Base-by-base conservation (phyloP, 2,329 filamentous ascomycete species). In the Penicillium sp. region DNA sequence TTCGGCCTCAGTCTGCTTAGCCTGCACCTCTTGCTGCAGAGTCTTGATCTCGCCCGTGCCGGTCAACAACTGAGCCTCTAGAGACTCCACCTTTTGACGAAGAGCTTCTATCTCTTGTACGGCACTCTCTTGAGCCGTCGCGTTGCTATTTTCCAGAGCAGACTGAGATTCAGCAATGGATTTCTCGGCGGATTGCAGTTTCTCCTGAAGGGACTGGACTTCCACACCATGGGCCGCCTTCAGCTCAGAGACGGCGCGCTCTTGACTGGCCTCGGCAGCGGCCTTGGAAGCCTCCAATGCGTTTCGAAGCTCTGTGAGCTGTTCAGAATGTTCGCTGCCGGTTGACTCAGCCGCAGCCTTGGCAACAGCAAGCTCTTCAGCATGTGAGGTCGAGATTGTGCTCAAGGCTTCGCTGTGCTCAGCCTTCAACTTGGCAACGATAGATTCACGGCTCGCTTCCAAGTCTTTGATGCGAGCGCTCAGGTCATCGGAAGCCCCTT, bases 1-100 rank as follows among this genome's bases (percentile, higher is more conserved):
- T 29, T 62, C 58, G 1, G 62, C 61, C 41, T 66, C 57, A 15
- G 57, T 49, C 13, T 65, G 55, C 39, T 65, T 65, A 41, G 42
- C 50, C 16, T 61, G 56, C 17, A 67, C 51, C 30, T 60, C 52
- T 25, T 52, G 51, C 35, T 66, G 52, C 15, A 65, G 48, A 20
- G 58, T 48, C 40, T 62, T 54, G 41, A 65, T 59, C 45, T 64
- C 50, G 27, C 51, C 51, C 8, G 54, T 52, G 16, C 55, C 58
- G 6, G 55, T 52, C 2, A 55, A 52, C 18, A 64, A 41, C 22
- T 60, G 55, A 4, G 53, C 48, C 40, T 65, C 61, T 28, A 66
- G 43, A 2, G 51, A 47, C 14, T 50, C 52, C 18, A 62, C 53
- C 48, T 63, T 64, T 37, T 61, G 57, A 34, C 54, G 57, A 14